Evolutionary conservation across 148 eudicot genomes (phyloP).

Genomic region (Bassia scoparia): DNA sequence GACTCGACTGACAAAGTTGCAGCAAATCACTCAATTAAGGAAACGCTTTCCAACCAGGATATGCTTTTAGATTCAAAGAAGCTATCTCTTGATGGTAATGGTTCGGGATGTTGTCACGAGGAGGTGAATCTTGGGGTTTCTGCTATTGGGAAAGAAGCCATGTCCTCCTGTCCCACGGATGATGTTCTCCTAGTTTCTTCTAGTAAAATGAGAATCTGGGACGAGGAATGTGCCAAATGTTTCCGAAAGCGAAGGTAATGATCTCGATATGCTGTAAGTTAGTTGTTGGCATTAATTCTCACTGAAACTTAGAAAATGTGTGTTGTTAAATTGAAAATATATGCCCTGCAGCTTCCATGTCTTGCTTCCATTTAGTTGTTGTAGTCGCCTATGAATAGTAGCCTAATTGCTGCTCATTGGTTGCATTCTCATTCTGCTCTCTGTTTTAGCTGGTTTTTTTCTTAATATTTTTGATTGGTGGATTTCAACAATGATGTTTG

Average conservation of each 20-base stretch:
- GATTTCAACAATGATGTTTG: neutral
- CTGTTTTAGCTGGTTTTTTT: neutral
- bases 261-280: neutral
- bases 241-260: constrained; percentile 24
- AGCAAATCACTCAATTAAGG: constrained; percentile 17
- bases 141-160: constrained; percentile 17
- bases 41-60: constrained; percentile 23
- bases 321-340: neutral
- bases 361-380: neutral
- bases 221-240: constrained; percentile 21
- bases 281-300: neutral
- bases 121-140: neutral
- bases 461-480: no score
- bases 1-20: constrained; percentile 14
- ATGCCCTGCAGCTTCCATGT: neutral
- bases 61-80: constrained; percentile 13
- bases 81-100: constrained; percentile 24
- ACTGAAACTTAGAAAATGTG: neutral
- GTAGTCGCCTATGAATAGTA: neutral
- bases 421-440: neutral
- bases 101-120: constrained; percentile 15
- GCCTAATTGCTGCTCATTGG: neutral
- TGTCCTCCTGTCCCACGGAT: neutral
- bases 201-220: constrained; percentile 9
- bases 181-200: constrained; percentile 15